Evolutionary conservation across 2,329 filamentous ascomycete genomes (phyloP), one percentile per base, ranked within the genome.

Genomic region (Colletotrichum sidae): DNA sequence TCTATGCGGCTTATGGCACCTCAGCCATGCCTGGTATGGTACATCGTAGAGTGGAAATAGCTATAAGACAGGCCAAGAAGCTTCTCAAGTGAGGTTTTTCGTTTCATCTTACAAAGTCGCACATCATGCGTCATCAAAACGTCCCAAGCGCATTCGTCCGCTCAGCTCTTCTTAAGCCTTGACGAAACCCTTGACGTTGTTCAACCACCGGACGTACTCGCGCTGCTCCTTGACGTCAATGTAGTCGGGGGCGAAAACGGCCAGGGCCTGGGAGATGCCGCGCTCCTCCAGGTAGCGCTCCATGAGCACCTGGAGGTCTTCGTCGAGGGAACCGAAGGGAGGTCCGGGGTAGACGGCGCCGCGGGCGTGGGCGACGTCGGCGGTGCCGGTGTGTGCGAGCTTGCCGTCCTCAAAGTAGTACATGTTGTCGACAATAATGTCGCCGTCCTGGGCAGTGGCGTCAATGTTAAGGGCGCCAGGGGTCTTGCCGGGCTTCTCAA

Each of bases 201-300:
- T 87, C 78, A 99, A 83, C 96, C 96, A 99, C 70, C 86, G 83
- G 68, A 96, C 83, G 80, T 99, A 99, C 86, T 99, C 96, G 82
- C 90, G 92, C 88, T 98, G 95, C 88, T 99, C 96, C 90, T 99
- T 99, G 81, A 92, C 88, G 77, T 98, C 94, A 75, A 98, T 94
- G 83, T 97, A 99, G 78, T 98, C 94, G 42, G 94, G 93, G 49
- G 97, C 90, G 79, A 98, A 97, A 71, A 94, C 83, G 58, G 94
- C 95, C 72, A 99, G 87, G 65, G 90, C 88, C 72, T 91, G 90
- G 74, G 95, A 93, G 80, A 99, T 88, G 69, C 95, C 96, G 72
- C 96, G 89, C 86, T 97, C 96, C 80, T 97, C 94, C 69, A 99
- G 87, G 83, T 95, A 99, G 72, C 91, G 89, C 86, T 98, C 95